Base-by-base conservation (phyloP, 148 eudicot species). In the Rhododendron molle region DNA sequence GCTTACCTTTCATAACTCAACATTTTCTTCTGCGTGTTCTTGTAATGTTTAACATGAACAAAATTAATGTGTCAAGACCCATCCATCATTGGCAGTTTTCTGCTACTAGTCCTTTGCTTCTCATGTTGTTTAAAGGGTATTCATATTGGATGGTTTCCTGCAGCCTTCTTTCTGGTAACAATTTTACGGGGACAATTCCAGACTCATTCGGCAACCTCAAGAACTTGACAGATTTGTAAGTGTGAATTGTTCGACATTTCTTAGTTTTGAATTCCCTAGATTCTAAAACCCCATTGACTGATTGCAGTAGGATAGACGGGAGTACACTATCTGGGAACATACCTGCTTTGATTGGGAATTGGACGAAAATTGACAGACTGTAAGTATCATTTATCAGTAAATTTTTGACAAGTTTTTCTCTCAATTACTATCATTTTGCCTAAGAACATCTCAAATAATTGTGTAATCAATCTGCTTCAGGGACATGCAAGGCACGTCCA, bases 251-350 rank as follows among this genome's bases (percentile, higher is more conserved):
- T 47, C 50, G 14, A 49, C 62, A 44, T 14, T 83, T 71, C 65
- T 79, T 81, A 71, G 85, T 69, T 54, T 26, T 65, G 38, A 49
- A 50, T 43, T 65, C 84, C 62, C 18, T 38, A 34, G 43, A 21
- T 50, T 28, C 28, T 80, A 32, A 78, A n/a, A 38, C 73, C 43
- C 11, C 50, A 18, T 65, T 30, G 2, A 30, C 87, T 83, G 21
- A 87, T 85, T 88, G 89, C 96, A 95, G 99, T 89, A 87, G 92
- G 89, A 88, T 96, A 38, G 96, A 91, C 86, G 99, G 99, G 84
- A 93, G 67, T 52, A 71, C 7, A 46, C 83, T 96, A 46, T 86
- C 95, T 52, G 99, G 98, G 85, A 92, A 84, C 85, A 93, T 95
- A 84, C 99, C 99, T 58, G 89, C 89, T 87, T 90, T 93, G 71